A percentile compares a stretch with the other conserved stretches of the same genome.
Evolutionary conservation across 345 rosid genomes (phyloP).

Genomic region (Pseudoturritis turrita): DNA sequence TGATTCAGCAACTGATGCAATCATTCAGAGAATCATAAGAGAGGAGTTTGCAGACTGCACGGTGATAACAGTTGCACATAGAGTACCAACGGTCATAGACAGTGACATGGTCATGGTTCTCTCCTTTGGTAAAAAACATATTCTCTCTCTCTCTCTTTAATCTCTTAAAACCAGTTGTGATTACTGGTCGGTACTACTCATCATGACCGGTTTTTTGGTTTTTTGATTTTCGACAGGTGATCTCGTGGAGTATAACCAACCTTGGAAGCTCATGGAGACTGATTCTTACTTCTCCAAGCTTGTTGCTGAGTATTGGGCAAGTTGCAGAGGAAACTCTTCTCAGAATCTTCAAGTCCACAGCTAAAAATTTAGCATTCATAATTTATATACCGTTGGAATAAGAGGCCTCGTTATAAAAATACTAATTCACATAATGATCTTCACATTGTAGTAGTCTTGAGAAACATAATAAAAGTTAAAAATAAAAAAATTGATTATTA

Average conservation of each 20-base stretch:
- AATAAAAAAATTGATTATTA: neutral
- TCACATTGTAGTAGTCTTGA: too few species aligned
- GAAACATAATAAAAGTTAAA: too few species aligned
- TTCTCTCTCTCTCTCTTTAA: neutral
- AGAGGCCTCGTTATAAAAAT: too few species aligned
- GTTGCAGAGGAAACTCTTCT: conserved; percentile 44
- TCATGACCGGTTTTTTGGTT: neutral
- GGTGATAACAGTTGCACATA: conserved; percentile 68
- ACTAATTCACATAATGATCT: too few species aligned
- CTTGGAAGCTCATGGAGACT: conserved; percentile 58
- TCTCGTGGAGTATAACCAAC: conserved; percentile 63
- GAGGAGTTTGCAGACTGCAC: conserved; percentile 64
- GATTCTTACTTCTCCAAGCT: conserved; percentile 69
- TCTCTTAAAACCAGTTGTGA: neutral
- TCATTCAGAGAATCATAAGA: conserved; percentile 59
- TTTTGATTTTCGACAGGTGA: conserved; percentile 35
- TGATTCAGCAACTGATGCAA: conserved; percentile 67
- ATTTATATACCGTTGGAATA: too few species aligned
- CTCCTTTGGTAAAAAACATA: conserved; percentile 47
- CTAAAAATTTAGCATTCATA: neutral
- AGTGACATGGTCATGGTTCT: conserved; percentile 90
- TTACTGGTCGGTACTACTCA: neutral
- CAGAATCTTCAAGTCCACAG: conserved; percentile 9
- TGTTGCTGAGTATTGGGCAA: conserved; percentile 75
- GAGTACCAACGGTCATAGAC: conserved; percentile 68